Base-by-base conservation (phyloP, 176 grass and related monocot genomes). In the Avena insularis region DNA sequence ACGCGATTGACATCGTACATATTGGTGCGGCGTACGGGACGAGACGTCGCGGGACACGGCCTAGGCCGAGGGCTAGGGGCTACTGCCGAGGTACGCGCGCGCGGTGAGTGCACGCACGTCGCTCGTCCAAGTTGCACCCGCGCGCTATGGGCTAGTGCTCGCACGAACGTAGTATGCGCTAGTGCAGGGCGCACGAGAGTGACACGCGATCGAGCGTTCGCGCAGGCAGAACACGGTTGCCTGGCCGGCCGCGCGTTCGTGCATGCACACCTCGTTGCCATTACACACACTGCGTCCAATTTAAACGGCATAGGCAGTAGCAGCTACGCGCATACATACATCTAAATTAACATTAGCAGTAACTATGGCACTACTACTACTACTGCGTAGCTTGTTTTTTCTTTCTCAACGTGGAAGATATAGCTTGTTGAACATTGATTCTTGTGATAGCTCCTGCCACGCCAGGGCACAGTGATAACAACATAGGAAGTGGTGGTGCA, bases 101-200 rank as follows among this genome's bases (percentile, higher is more conserved):
- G 82, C 9, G 61, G 61, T 51, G 66, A 62, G 66, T 35, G 87
- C 87, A 83, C 8, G 80, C 19, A 67, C 61, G 61, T 53, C 38
- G 80, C 31, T 14, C 80, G 17, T 4, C 43, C 87, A 85, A 80
- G 82, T 89, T 84, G 87, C 87, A 15, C 27, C 75, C 12, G 63
- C 79, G 62, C 62, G 75, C 75, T 36, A 56, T 19, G 51, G 21
- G 61, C 19, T 77, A 86, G 83, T 59, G 71, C 27, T 27, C 23
- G 40, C 65, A 1, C 49, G 3, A 53, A 36, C 74, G 20, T 43
- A 36, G 17, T 19, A 21, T 3, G 29, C 29, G 64, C 12, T 88
- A 88, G 86, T 91, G 90, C 90, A 81, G 1, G 77, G 82, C 86
- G 77, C 86, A 91, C 82, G 86, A 91, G 90, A 77, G 82, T 80